Conservation (phyloP, 1,284 basidiomycete genomes). For the Chalciporus sp. region DNA sequence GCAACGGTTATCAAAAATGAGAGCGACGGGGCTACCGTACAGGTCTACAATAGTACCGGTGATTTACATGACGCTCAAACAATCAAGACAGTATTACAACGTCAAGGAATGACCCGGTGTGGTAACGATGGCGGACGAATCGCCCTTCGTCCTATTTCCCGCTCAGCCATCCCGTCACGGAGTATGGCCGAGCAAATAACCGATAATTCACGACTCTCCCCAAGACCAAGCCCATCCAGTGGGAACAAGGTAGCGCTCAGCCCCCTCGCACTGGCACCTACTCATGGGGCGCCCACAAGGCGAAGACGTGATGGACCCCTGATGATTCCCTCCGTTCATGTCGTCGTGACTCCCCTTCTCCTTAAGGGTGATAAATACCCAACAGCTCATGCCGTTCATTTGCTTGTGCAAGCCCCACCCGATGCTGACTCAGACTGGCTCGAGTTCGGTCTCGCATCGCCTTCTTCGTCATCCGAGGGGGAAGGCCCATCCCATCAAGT, state of each 20-base stretch:
- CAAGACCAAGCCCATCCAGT: constrained; percentile 36
- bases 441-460: constrained; percentile 71
- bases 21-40: constrained; percentile 49
- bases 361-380: constrained; percentile 34
- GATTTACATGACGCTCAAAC: constrained; percentile 60
- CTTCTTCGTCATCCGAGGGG: constrained; percentile 11
- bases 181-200: constrained; percentile 22
- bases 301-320: constrained; percentile 56
- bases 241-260: constrained; percentile 19
- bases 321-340: constrained; percentile 62
- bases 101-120: constrained; percentile 56
- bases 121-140: constrained; percentile 61
- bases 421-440: constrained; percentile 65
- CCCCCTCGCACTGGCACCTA: constrained; percentile 27
- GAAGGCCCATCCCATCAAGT: constrained; percentile 42
- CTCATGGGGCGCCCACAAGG: constrained; percentile 20
- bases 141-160: constrained; percentile 45
- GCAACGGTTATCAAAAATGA: constrained; percentile 61
- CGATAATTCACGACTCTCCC: constrained; percentile 29
- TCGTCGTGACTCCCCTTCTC: constrained; percentile 55
- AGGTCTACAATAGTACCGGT: constrained; percentile 62
- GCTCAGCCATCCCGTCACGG: constrained; percentile 28
- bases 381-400: constrained; percentile 59
- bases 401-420: constrained; percentile 56
- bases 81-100: constrained; percentile 61